Base-by-base conservation (phyloP, 148 eudicot genomes). In the Arbutus unedo region DNA sequence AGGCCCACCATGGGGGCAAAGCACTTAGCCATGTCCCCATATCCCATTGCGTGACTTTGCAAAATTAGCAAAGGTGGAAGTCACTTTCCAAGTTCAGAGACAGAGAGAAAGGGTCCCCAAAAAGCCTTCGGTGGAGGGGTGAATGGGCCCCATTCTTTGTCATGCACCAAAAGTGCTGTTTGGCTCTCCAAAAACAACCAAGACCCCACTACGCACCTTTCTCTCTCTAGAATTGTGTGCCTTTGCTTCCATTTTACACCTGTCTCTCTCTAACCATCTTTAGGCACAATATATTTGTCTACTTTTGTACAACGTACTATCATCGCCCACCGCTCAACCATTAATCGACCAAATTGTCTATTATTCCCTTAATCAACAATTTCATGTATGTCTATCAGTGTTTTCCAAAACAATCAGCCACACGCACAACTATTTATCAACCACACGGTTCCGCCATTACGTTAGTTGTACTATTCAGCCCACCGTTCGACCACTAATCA, bases 211-310 rank as follows among this genome's bases (percentile, higher is more conserved):
- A 56, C 15, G 16, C 75, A 8, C 78, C 8, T 55, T 47, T 60
- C 81, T 87, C 83, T 2, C 85, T 83, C 82, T 81, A 57, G 9
- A 41, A 44, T 44, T 80, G 54, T 38, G 71, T 74, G 21, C 84
- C 87, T 88, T 88, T 88, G 90, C 90, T 88, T 88, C 86, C 81
- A 83, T 85, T 85, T 83, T 81, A 85, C 88, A 47, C 79, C 83
- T 85, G 77, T 64, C 79, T 74, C 72, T 83, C 70, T 57, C 71
- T 64, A 31, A 31, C 18, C 71, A 25, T 25, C 25, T 25, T 18
- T 72, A 31, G 74, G 43, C 73, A 31, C 73, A 6, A 23, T 19
- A 31, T 60, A 6, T n/a, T 60, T 60, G 25, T 60, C n/a, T 59
- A n/a, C 25, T 59, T 59, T 6, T 6, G 25, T 59, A 59, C 8